Evolutionary conservation across 768 basidiomycete genomes (phyloP), one percentile per base, ranked within the genome.

Genomic region (Amanita muscaria): DNA sequence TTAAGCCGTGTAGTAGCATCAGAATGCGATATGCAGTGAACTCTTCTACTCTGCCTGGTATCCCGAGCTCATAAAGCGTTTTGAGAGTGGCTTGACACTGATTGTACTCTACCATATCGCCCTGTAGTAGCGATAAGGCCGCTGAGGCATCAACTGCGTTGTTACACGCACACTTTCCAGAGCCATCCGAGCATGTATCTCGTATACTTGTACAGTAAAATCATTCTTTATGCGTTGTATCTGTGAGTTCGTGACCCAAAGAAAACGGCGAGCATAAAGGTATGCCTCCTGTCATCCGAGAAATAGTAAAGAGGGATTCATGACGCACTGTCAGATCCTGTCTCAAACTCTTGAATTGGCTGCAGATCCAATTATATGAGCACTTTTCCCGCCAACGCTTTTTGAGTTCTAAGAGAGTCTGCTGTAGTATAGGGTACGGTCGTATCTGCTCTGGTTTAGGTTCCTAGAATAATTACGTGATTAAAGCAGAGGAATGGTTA

Each of bases 151-250:
- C 23, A 61, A 60, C 49, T 56, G 59, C 47, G 61, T 56, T 30
- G 44, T 31, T 25, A 49, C 23, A 56, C 51, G 40, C 64, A 91
- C 90, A 55, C 79, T 82, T 74, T 93, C 89, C 31, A 99, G 70
- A 34, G 96, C 96, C 72, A 98, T 94, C 25, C 96, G 81, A 19
- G 90, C 96, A 65, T 99, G 96, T 30, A 94, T 96, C 61, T 99
- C 96, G 59, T 99, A 99, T 9, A 96, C 96, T 61, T 84, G 76
- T 21, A 94, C 91, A 5, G 96, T 97, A 56, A 99, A 96, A 44
- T 94, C 89, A 54, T 96, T 98, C 69, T 96, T 97, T 53, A 99
- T 96, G 24, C 96, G 83, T 68, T 99, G 96, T 18, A 99, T 94
- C 94, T 98, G 40, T 19, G 7, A 15, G 16, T 16, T 41, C 31